phyloP scores from a whole-genome alignment of 164 flowering plant genomes.

The Nelumbo lutea region DNA sequence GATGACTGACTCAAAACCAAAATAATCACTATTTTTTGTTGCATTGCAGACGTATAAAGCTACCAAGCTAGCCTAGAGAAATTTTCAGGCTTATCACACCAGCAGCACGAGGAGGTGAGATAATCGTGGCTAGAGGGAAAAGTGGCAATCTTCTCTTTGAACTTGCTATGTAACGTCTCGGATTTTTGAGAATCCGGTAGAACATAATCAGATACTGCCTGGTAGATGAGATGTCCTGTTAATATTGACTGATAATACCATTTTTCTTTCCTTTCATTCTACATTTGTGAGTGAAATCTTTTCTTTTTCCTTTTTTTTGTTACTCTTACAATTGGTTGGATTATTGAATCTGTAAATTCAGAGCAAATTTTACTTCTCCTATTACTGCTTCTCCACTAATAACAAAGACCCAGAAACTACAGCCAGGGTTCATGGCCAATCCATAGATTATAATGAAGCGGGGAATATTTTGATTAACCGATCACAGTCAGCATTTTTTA shows the following conservation, averaged over 20 bases:
- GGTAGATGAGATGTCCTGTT: neutral
- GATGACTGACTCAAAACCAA: slow-evolving; percentile 1
- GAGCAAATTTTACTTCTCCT: neutral
- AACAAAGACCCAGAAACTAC: too few relatives aligned
- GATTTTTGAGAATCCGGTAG: neutral
- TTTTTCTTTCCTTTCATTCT: neutral
- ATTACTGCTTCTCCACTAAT: too few relatives aligned
- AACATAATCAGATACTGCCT: slow-evolving; percentile 4
- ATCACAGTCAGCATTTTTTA: too few relatives aligned
- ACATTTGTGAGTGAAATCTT: slow-evolving; percentile 9
- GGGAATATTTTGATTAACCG: too few relatives aligned
- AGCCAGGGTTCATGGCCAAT: too few relatives aligned
- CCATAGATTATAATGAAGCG: too few relatives aligned
- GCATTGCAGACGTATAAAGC: neutral
- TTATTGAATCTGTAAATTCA: slow-evolving; percentile 14
- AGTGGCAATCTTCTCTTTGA: neutral
- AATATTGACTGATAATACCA: slow-evolving; percentile 13
- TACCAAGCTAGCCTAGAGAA: slow-evolving; percentile 7
- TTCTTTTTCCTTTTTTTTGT: neutral
- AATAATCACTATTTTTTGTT: slow-evolving; percentile 7
- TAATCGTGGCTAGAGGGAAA: neutral
- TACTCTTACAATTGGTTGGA: neutral
- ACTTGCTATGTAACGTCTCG: slow-evolving; percentile 1
- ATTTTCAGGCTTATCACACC: slow-evolving; percentile 2
- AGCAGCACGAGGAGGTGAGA: neutral